Evolutionary conservation across 2,329 filamentous ascomycete species (phyloP), one percentile per base, ranked within the genome.

Genomic region (Zymoseptoria tritici): DNA sequence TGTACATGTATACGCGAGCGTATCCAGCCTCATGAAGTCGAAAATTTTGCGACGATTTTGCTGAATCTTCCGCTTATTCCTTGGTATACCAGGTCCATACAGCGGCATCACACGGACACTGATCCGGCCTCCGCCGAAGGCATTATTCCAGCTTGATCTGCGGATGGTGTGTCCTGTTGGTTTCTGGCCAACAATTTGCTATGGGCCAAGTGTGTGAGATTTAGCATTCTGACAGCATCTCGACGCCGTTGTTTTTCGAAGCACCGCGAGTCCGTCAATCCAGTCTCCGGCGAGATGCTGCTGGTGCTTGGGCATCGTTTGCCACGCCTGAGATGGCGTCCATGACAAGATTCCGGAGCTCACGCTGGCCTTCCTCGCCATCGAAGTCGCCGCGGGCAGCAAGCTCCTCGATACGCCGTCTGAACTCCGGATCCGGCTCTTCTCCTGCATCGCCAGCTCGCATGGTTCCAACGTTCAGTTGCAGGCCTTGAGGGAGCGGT

Each of bases 391-490:
- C 86, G 49, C 91, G 82, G 42, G 87, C 82, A 2, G 94, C 92
- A 61, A 99, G 77, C 74, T 96, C 89, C 70, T 97, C 91, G 70
- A 99, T 97, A 57, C 90, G 83, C 66, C 88, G 81, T 70, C 88
- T 85, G 66, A 99, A 90, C 66, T 92, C 91, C 1, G 90, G 85
- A 71, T 97, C 91, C 8, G 87, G 83, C 56, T 80, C 80, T 49
- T 80, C 80, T 1, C 79, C 80, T 6, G 83, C 83, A 11, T 84
- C 85, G 52, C 84, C 79, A 0, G 74, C 79, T 66, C 75, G 73
- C 79, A 94, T 86, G 2, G 88, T 89, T 53, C 88, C 88, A 59
- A 97, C 75, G 31, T 89, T 89, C 62, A 99, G 81, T 54, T 85
- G 82, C 61, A 97, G 80, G 26, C 91, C 91, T 51, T 87, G 81